Percentiles rank a stretch among this genome's conserved stretches.
These are phyloP conservation scores for Didymella segeticola DNA, from an alignment of 2,329 filamentous ascomycete genomes.

Conservation along the genomic window DNA sequence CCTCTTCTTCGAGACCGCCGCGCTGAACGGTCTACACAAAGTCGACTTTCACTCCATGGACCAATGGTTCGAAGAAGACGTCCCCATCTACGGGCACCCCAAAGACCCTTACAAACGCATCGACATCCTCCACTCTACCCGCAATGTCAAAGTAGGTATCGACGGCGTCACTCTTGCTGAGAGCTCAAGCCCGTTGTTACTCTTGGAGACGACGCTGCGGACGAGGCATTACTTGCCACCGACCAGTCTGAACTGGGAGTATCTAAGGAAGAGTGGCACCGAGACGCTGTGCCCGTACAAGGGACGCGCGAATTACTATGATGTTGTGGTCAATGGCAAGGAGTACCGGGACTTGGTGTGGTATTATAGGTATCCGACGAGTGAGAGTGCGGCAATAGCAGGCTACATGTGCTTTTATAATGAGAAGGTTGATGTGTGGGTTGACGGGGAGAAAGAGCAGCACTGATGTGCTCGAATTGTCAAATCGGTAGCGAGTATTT, in stretches of 20 bases:
- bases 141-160: constrained; percentile 60
- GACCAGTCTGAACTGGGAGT: constrained; percentile 55
- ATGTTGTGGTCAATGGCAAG: constrained; percentile 57
- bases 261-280: constrained; percentile 59
- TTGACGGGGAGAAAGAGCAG: constrained; percentile 59
- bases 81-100: constrained; percentile 66
- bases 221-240: constrained; percentile 66
- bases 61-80: constrained; percentile 65
- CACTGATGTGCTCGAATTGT: not conserved
- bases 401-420: constrained; percentile 71
- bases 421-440: constrained; percentile 69
- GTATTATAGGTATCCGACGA: constrained; percentile 66
- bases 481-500: not conserved
- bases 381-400: constrained; percentile 63
- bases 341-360: constrained; percentile 63
- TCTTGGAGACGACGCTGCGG: constrained; percentile 67
- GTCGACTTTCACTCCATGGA: constrained; percentile 46
- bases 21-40: constrained; percentile 37
- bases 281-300: constrained; percentile 72
- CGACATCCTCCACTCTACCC: constrained; percentile 64
- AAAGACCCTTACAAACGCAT: constrained; percentile 72
- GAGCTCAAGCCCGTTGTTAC: constrained; percentile 56
- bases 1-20: constrained; percentile 35
- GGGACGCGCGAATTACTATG: constrained; percentile 68
- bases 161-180: constrained; percentile 56